Conservation (phyloP, 257 asterid genomes). For the Solanum lignicaule region DNA sequence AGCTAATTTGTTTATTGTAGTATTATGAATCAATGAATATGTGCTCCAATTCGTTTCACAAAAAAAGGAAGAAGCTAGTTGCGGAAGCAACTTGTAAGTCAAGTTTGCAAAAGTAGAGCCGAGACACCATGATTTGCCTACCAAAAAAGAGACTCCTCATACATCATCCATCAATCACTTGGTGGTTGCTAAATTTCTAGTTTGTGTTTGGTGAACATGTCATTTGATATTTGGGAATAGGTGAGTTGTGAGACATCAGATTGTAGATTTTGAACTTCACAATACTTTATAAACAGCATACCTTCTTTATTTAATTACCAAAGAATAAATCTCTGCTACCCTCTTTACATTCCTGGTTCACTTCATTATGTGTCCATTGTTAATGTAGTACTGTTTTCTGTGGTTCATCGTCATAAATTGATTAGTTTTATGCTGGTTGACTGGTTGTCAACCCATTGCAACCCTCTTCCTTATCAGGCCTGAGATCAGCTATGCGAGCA, state of each 20-base stretch:
- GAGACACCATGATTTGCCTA: neutral
- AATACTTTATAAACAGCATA: neutral
- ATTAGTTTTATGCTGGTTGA: neutral
- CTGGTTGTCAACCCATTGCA: neutral
- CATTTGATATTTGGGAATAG: neutral
- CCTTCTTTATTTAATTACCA: neutral
- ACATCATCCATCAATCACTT: neutral
- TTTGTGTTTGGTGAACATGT: neutral
- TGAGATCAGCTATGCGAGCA: neutral
- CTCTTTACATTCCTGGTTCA: neutral
- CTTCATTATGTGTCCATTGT: neutral
- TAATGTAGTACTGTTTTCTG: neutral
- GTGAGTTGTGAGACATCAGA: neutral
- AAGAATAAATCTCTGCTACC: neutral
- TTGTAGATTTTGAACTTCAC: neutral
- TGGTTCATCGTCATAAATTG: neutral
- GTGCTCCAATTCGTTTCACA: no score
- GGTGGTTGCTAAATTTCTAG: neutral
- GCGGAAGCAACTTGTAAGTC: no score
- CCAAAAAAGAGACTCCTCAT: neutral
- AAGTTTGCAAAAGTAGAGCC: neutral
- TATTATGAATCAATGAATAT: neutral
- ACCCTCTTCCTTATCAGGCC: neutral
- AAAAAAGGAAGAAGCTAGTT: neutral
- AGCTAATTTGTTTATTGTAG: neutral